Percentiles rank a stretch among this genome's conserved stretches.
These are phyloP conservation scores for Aspergillus nidulans DNA, from an alignment of 495 filamentous ascomycete species.

Conservation along the genomic window DNA sequence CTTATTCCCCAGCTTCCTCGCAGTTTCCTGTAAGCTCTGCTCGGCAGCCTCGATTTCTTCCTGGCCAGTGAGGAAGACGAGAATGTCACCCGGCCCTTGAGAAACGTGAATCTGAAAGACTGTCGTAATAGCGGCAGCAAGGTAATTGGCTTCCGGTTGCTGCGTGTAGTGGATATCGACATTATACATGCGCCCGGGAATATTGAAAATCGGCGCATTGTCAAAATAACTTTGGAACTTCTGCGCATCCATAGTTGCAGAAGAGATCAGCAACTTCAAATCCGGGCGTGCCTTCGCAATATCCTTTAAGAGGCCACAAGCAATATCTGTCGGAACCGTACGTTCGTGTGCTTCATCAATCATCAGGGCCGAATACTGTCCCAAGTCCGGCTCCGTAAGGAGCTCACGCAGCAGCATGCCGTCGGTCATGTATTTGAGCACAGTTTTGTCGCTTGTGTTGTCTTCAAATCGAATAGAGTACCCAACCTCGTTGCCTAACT, in stretches of 20 bases:
- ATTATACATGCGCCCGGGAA: slow-evolving; percentile 84
- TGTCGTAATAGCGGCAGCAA: slow-evolving; percentile 86
- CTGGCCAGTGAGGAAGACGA: slow-evolving; percentile 87
- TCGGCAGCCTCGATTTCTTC: slow-evolving; percentile 88
- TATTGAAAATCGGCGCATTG: slow-evolving; percentile 92
- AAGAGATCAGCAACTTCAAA: slow-evolving; percentile 87
- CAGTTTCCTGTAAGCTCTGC: slow-evolving; percentile 73
- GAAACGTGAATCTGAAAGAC: slow-evolving; percentile 95
- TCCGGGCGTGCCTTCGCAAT: slow-evolving; percentile 81
- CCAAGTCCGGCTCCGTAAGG: slow-evolving; percentile 80
- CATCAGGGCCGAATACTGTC: slow-evolving; percentile 86
- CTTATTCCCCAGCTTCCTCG: slow-evolving; percentile 72
- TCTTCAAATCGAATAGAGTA: slow-evolving; percentile 97
- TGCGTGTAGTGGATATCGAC: slow-evolving; percentile 92
- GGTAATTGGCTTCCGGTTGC: slow-evolving; percentile 90
- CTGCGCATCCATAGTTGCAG: slow-evolving; percentile 91
- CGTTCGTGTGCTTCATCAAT: slow-evolving; percentile 98
- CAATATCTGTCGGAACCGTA: slow-evolving; percentile 85
- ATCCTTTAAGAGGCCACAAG: slow-evolving; percentile 89
- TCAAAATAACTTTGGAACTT: slow-evolving; percentile 93
- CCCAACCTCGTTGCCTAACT: slow-evolving; percentile 87
- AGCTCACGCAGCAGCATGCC: slow-evolving; percentile 94
- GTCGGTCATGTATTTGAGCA: slow-evolving; percentile 97
- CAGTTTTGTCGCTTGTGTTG: slow-evolving; percentile 85
- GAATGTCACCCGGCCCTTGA: slow-evolving; percentile 80